phyloP scores from a whole-genome alignment of 345 rosid genomes.

The Angophora floribunda region DNA sequence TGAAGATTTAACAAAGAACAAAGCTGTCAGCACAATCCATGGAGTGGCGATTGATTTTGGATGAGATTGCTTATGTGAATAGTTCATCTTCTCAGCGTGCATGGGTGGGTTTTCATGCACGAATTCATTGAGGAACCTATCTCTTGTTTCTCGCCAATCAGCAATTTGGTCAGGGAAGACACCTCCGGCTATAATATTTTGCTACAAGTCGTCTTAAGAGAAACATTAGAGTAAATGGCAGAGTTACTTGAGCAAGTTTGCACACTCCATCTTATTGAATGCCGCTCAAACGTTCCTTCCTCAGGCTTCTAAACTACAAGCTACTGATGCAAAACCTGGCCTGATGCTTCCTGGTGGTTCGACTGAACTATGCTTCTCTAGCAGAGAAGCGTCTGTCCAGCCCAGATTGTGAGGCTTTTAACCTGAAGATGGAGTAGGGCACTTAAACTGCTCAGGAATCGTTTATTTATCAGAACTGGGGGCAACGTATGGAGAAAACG shows the following conservation, averaged over 20 bases:
- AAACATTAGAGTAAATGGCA: neutral
- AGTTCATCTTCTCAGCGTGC: neutral
- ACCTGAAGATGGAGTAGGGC: neutral
- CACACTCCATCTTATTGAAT: neutral
- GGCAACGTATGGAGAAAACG: neutral
- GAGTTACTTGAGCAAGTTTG: neutral
- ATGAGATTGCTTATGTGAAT: constrained; percentile 1
- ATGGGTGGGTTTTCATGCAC: neutral
- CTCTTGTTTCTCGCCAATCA: neutral
- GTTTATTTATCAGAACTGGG: neutral
- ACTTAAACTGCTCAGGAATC: neutral
- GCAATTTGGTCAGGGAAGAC: neutral
- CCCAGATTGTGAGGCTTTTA: neutral
- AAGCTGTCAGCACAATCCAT: constrained; percentile 20
- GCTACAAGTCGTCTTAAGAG: neutral
- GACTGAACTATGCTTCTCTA: neutral
- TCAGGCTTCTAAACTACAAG: neutral
- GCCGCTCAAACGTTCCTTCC: neutral
- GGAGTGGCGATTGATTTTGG: constrained; percentile 2
- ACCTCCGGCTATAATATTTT: neutral
- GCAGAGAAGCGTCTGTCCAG: neutral
- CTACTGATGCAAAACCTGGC: neutral
- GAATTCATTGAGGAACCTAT: neutral
- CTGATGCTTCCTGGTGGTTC: neutral
- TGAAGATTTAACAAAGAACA: constrained; percentile 16